These are phyloP conservation scores for Fusarium dlaminii DNA, from an alignment of 2,329 filamentous ascomycete genomes.

Conservation along the genomic window DNA sequence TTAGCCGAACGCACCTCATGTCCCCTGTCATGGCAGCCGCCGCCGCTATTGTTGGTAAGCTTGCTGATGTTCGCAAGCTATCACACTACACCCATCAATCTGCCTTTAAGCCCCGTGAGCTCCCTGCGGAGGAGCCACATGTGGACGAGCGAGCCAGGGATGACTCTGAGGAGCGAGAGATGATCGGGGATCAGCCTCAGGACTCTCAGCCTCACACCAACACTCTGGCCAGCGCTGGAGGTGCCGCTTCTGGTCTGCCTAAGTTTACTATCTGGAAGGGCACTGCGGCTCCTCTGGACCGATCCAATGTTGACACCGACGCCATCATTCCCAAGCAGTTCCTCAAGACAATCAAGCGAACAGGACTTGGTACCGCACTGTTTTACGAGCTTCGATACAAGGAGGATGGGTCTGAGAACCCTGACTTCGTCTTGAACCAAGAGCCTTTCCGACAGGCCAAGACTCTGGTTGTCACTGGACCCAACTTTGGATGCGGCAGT, in stretches of 20 bases:
- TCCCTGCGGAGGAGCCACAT: conserved; percentile 55
- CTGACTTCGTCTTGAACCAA: conserved; percentile 88
- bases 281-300: conserved; percentile 86
- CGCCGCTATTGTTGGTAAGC: conserved; percentile 87
- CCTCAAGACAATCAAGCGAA: conserved; percentile 98
- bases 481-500: conserved; percentile 94
- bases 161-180: conserved; percentile 63
- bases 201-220: conserved; percentile 74
- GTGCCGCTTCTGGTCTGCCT: conserved; percentile 72
- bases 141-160: conserved; percentile 63
- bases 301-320: conserved; percentile 96
- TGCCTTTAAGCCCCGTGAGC: conserved; percentile 66
- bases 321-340: conserved; percentile 99
- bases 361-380: conserved; percentile 86
- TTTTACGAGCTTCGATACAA: conserved; percentile 88
- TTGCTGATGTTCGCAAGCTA: conserved; percentile 89
- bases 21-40: conserved; percentile 97
- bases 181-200: conserved; percentile 66
- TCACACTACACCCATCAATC: conserved; percentile 67
- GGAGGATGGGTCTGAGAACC: conserved; percentile 76
- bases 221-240: conserved; percentile 57
- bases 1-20: conserved; percentile 92
- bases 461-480: conserved; percentile 89
- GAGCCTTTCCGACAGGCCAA: conserved; percentile 85
- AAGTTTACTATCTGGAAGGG: conserved; percentile 88